phyloP scores from a whole-genome alignment of 352 stramenopile species.

The Nothophytophthora sp. region DNA sequence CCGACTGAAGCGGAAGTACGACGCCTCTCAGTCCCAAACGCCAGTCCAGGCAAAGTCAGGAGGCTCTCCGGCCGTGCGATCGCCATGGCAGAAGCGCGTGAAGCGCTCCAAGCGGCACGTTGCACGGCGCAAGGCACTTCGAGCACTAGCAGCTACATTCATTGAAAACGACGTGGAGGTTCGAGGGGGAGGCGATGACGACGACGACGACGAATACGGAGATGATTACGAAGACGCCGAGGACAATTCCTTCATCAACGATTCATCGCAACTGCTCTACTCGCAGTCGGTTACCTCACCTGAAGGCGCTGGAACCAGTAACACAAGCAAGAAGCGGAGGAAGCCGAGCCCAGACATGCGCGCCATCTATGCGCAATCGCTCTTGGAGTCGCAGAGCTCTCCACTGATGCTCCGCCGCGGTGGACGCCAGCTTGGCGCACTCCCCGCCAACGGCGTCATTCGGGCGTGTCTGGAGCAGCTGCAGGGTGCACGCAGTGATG shows the following conservation, averaged over 20 bases:
- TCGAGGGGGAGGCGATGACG: slow-evolving; percentile 41
- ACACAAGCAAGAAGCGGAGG: slow-evolving; percentile 26
- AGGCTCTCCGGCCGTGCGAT: slow-evolving; percentile 16
- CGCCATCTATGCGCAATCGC: slow-evolving; percentile 70
- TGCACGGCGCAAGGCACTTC: slow-evolving; percentile 31
- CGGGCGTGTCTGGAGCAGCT: slow-evolving; percentile 60
- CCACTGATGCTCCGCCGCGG: slow-evolving; percentile 33
- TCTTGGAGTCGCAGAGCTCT: slow-evolving; percentile 61
- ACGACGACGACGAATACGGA: slow-evolving; percentile 66
- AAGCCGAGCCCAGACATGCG: slow-evolving; percentile 60
- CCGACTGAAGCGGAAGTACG: slow-evolving; percentile 74
- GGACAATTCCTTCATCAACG: slow-evolving; percentile 81
- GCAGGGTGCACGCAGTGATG: slow-evolving; percentile 10
- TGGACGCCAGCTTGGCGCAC: slow-evolving; percentile 30
- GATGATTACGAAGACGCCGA: slow-evolving; percentile 49
- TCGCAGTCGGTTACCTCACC: slow-evolving; percentile 44
- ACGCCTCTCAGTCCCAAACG: slow-evolving; percentile 41
- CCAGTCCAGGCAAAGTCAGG: slow-evolving; percentile 18
- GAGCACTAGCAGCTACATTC: slow-evolving; percentile 45
- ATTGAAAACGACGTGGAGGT: slow-evolving; percentile 73
- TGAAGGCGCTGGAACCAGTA: slow-evolving; percentile 16
- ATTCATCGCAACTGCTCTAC: slow-evolving; percentile 83
- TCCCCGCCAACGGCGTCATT: slow-evolving; percentile 67
- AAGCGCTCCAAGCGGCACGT: slow-evolving; percentile 48
- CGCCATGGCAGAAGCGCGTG: slow-evolving; percentile 65